Percentiles rank a stretch among this genome's conserved stretches.
Conservation (phyloP, 73 alveolate genomes). For the Halteria grandinella region DNA sequence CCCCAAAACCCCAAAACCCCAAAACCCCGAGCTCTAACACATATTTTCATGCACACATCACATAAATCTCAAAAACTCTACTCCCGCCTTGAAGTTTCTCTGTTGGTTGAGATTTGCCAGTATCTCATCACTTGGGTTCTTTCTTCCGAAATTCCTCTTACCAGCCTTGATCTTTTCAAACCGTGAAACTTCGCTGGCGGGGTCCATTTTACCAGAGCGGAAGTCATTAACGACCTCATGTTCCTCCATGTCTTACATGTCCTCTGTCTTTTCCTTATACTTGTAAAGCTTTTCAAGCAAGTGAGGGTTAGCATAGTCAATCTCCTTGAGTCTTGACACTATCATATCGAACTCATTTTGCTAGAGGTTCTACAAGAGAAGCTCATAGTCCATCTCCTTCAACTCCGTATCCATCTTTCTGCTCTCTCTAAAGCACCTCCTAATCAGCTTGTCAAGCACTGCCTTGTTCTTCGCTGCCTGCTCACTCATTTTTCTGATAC, state of each 20-base stretch:
- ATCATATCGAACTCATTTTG: conserved; percentile 2
- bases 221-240: conserved; percentile 59
- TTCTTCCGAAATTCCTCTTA: conserved; percentile 44
- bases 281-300: background rate
- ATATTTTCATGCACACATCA: background rate
- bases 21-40: background rate
- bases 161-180: conserved; percentile 48
- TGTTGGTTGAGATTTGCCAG: conserved; percentile 15
- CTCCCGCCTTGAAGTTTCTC: conserved; percentile 27
- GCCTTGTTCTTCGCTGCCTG: too few relatives aligned
- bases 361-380: conserved; percentile 18
- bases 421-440: too few relatives aligned
- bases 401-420: too few relatives aligned
- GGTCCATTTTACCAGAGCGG: conserved; percentile 69
- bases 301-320: conserved; percentile 39
- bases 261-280: conserved; percentile 28
- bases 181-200: conserved; percentile 62
- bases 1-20: conserved; percentile 9
- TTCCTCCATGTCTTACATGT: conserved; percentile 35
- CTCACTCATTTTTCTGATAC: too few relatives aligned
- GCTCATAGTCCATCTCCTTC: conserved; percentile 42
- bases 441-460: too few relatives aligned
- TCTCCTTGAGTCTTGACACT: conserved; percentile 30
- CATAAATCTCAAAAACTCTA: conserved; percentile 20
- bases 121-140: conserved; percentile 9